Percentiles rank a stretch among this genome's conserved stretches.
phyloP scores from a whole-genome alignment of 73 alveolate genomes.

The Durusdinium trenchii region DNA sequence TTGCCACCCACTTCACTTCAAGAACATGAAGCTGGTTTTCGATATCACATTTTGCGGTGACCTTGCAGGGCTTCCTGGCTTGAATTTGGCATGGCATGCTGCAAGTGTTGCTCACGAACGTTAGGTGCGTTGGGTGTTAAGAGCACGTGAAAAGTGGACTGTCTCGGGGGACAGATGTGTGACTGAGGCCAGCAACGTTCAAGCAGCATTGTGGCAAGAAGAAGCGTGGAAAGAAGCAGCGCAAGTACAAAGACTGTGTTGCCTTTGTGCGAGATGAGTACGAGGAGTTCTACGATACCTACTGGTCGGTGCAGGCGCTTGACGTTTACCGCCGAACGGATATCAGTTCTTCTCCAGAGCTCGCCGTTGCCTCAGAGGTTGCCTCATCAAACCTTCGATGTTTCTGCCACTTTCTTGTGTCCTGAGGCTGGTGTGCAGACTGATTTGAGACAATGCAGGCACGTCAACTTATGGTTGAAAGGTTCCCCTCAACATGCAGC shows the following conservation, averaged over 20 bases:
- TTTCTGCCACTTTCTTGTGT: too few relatives aligned
- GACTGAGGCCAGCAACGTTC: conserved; percentile 55
- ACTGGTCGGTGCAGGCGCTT: conserved; percentile 69
- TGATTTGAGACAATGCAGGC: too few relatives aligned
- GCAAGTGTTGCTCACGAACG: too few relatives aligned
- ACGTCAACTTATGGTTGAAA: too few relatives aligned
- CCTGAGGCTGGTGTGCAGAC: too few relatives aligned
- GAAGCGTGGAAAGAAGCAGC: neutral
- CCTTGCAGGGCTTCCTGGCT: conserved; percentile 10
- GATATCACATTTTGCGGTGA: conserved; percentile 92
- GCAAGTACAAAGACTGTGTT: neutral
- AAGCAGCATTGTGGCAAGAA: conserved; percentile 36
- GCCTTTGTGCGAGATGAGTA: conserved; percentile 39
- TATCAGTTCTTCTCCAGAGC: neutral
- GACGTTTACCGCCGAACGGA: conserved; percentile 62
- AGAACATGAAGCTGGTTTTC: conserved; percentile 78
- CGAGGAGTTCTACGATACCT: conserved; percentile 70
- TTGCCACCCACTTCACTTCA: conserved; percentile 57
- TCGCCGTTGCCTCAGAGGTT: neutral
- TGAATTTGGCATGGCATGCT: neutral
- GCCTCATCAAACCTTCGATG: too few relatives aligned
- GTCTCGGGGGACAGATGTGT: too few relatives aligned
- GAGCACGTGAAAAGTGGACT: too few relatives aligned
- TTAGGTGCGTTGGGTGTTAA: too few relatives aligned
- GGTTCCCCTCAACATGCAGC: too few relatives aligned